Base-by-base conservation (phyloP, 352 stramenopile species). In the Phytophthora constricta region DNA sequence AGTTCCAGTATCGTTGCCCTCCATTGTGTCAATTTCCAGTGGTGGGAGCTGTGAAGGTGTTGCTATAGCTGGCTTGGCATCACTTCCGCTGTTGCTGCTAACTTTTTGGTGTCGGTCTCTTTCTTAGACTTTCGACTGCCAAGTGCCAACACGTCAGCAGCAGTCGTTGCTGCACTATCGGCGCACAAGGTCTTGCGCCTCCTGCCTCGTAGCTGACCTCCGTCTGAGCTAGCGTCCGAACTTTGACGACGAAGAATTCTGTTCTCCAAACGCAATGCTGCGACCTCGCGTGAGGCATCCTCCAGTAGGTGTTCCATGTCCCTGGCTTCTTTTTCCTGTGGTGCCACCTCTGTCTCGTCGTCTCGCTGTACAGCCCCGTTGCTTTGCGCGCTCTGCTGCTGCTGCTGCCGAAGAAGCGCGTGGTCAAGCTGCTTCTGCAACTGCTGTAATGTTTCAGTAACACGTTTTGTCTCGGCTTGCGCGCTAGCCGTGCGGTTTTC, bases 211-310 rank as follows among this genome's bases (percentile, higher is more conserved):
- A n/a, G 14, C 4, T 43, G 41, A 46, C 31, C 51, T 17, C 25
- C n/a, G 22, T 67, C 41, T 20, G 48, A 48, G 20, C 20, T 53
- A 11, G 17, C 28, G 9, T 63, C 50, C 5, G n/a, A 42, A 16
- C 14, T 53, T 49, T 74, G 70, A 56, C 69, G 70, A 19, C 72
- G 75, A 5, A 84, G 62, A 14, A 72, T 26, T 2, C 66, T 64
- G 56, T 84, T 84, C 41, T 86, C 66, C 28, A 72, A n/a, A 31
- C 77, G 77, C 26, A 84, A 49, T 4, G 62, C 64, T 58, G 56
- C 55, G 26, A 77, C 52, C 53, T 76, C 52, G 2, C 53, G 66
- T 26, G 70, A 70, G 37, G 76, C 76, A 7, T 85, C 79, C 4
- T 82, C 54, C 22, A 87, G 61, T 23, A 87, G 54, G 22, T 71